phyloP scores from a whole-genome alignment of 352 stramenopile species.

The Phytophthora rubi region DNA sequence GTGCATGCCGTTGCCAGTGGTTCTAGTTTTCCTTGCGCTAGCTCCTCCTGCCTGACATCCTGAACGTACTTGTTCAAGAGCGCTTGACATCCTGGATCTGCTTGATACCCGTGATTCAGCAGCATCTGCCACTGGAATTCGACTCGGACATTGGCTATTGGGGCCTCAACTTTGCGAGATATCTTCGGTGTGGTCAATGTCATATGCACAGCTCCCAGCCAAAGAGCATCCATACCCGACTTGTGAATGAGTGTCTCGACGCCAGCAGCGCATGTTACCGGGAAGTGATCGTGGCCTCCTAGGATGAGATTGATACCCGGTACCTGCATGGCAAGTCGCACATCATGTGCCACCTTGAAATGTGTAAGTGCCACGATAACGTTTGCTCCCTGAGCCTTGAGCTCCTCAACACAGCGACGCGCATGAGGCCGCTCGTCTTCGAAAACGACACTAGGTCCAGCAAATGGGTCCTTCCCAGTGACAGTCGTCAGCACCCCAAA shows the following conservation, averaged over 20 bases:
- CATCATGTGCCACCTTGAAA: slow-evolving; percentile 69
- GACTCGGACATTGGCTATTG: slow-evolving; percentile 19
- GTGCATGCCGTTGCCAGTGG: slow-evolving; percentile 38
- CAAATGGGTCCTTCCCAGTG: slow-evolving; percentile 59
- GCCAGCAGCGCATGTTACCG: slow-evolving; percentile 60
- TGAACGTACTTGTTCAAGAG: slow-evolving; percentile 55
- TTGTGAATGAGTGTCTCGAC: slow-evolving; percentile 83
- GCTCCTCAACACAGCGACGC: slow-evolving; percentile 52
- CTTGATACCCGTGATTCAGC: slow-evolving; percentile 53
- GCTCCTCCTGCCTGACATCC: slow-evolving; percentile 59
- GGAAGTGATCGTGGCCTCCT: slow-evolving; percentile 91
- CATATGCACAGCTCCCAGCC: slow-evolving; percentile 78
- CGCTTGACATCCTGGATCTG: slow-evolving; percentile 49
- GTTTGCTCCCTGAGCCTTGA: slow-evolving; percentile 58
- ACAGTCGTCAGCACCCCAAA: slow-evolving; percentile 68
- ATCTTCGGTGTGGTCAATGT: slow-evolving; percentile 38
- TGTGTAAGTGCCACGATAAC: slow-evolving; percentile 86
- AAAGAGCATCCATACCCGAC: slow-evolving; percentile 83
- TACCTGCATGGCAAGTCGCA: slow-evolving; percentile 55
- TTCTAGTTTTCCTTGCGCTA: slow-evolving; percentile 48
- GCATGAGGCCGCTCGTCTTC: slow-evolving; percentile 57
- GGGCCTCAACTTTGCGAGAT: neutral
- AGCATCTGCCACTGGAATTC: slow-evolving; percentile 79
- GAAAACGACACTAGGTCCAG: slow-evolving; percentile 54
- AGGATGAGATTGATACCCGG: slow-evolving; percentile 84